These are phyloP conservation scores for Antrodiella citrinella DNA, from an alignment of 768 basidiomycete species.

Conservation along the genomic window DNA sequence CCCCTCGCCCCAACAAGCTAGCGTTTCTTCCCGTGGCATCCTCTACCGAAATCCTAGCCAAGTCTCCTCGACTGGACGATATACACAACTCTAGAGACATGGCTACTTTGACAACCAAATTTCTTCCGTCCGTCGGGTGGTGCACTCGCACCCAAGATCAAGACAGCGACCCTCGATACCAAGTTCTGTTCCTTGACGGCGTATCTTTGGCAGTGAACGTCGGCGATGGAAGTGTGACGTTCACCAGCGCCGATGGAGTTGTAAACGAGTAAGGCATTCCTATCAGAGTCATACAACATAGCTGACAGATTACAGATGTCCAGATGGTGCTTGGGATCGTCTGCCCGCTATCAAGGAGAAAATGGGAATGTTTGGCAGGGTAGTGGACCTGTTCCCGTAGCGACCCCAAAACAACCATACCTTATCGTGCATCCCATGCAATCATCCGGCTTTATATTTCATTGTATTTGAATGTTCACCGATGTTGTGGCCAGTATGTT, in stretches of 20 bases:
- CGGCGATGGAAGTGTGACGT: background rate
- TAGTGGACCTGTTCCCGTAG: too few relatives aligned
- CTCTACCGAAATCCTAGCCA: background rate
- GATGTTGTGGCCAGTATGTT: too few relatives aligned
- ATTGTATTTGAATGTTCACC: too few relatives aligned
- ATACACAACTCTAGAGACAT: background rate
- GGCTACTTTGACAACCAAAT: background rate
- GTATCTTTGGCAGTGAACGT: background rate
- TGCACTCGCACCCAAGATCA: background rate
- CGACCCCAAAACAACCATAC: too few relatives aligned
- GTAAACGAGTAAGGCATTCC: too few relatives aligned
- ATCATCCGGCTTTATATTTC: too few relatives aligned
- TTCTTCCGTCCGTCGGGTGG: background rate
- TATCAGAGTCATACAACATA: too few relatives aligned
- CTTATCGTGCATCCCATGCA: too few relatives aligned
- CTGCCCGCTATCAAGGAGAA: background rate
- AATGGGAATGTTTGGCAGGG: background rate
- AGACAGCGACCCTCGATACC: background rate
- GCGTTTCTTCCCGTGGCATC: background rate
- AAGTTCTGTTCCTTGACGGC: background rate
- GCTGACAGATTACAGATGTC: too few relatives aligned
- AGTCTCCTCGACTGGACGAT: background rate
- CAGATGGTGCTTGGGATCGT: background rate
- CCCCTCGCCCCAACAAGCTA: background rate
- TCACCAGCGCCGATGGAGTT: background rate